Conservation (phyloP, 495 filamentous ascomycete genomes). For the Neurospora sp. region DNA sequence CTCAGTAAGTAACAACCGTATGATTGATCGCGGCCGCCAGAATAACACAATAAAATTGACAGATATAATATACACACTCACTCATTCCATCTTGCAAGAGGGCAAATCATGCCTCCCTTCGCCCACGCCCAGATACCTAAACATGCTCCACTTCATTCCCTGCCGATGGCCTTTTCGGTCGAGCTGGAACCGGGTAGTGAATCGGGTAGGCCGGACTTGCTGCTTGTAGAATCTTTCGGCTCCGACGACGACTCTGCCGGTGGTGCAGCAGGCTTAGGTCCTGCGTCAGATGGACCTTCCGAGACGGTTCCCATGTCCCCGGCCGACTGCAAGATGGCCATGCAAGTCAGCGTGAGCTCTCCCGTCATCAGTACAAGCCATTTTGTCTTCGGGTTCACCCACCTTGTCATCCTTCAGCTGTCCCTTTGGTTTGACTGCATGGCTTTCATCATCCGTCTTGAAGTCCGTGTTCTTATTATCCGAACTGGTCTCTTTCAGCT, state of each 20-base stretch:
- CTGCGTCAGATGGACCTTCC: not conserved
- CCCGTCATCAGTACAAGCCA: not conserved
- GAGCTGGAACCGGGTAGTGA: not conserved
- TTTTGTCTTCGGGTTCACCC: not conserved
- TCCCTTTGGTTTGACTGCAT: not conserved
- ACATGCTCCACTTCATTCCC: not conserved
- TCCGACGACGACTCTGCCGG: not conserved
- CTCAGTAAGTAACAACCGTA: not conserved
- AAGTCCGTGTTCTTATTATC: not conserved
- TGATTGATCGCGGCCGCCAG: not conserved
- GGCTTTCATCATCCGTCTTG: not conserved
- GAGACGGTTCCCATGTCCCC: not conserved
- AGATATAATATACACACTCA: not conserved
- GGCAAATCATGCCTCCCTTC: not conserved
- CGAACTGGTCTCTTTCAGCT: not conserved
- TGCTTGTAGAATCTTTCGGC: not conserved
- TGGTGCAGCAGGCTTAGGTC: not conserved
- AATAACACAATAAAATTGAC: not conserved
- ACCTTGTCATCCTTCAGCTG: not conserved
- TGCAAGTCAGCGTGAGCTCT: not conserved
- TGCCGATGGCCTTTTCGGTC: not conserved
- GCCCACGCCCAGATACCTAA: not conserved
- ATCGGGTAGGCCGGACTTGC: not conserved
- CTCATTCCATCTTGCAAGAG: not conserved
- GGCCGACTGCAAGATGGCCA: not conserved